Percentiles rank a stretch among this genome's conserved stretches.
Evolutionary conservation across 495 filamentous ascomycete genomes (phyloP).

Genomic region (Aspergillus affinis): DNA sequence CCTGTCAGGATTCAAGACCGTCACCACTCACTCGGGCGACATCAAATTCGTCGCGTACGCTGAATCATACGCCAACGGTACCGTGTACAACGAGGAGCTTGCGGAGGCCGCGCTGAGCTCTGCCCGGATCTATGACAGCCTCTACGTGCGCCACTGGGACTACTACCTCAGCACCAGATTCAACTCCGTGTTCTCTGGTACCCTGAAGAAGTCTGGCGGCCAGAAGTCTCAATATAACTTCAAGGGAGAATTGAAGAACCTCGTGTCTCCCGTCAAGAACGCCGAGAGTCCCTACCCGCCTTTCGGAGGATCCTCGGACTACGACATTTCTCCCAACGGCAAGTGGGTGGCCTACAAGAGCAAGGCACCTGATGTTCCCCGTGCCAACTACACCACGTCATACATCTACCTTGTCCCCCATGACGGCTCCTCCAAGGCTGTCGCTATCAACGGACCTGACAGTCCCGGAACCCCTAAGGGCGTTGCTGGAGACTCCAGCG

Average conservation of each 20-base stretch:
- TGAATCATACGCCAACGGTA: slow-evolving; percentile 58
- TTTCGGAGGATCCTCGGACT: slow-evolving; percentile 41
- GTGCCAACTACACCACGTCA: slow-evolving; percentile 37
- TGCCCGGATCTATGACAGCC: slow-evolving; percentile 64
- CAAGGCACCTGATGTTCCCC: slow-evolving; percentile 41
- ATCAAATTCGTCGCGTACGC: slow-evolving; percentile 63
- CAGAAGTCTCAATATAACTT: slow-evolving; percentile 18
- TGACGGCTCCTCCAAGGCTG: slow-evolving; percentile 31
- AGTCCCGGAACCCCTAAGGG: slow-evolving; percentile 27
- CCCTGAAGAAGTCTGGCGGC: slow-evolving; percentile 27
- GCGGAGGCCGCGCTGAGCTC: slow-evolving; percentile 56
- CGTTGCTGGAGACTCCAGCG: slow-evolving; percentile 34
- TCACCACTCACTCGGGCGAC: slow-evolving; percentile 49
- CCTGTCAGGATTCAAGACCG: slow-evolving; percentile 66
- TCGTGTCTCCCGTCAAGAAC: slow-evolving; percentile 43
- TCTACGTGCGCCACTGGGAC: slow-evolving; percentile 81
- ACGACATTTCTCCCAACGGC: slow-evolving; percentile 41
- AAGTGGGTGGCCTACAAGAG: slow-evolving; percentile 43
- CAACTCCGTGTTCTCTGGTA: slow-evolving; percentile 48
- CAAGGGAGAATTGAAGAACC: slow-evolving; percentile 35
- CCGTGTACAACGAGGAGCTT: slow-evolving; percentile 58
- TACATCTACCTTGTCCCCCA: slow-evolving; percentile 43
- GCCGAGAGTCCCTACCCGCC: slow-evolving; percentile 47
- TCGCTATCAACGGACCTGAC: slow-evolving; percentile 37
- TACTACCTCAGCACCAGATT: slow-evolving; percentile 54